Conservation (phyloP, 768 basidiomycete species). For the Epithele typhae region DNA sequence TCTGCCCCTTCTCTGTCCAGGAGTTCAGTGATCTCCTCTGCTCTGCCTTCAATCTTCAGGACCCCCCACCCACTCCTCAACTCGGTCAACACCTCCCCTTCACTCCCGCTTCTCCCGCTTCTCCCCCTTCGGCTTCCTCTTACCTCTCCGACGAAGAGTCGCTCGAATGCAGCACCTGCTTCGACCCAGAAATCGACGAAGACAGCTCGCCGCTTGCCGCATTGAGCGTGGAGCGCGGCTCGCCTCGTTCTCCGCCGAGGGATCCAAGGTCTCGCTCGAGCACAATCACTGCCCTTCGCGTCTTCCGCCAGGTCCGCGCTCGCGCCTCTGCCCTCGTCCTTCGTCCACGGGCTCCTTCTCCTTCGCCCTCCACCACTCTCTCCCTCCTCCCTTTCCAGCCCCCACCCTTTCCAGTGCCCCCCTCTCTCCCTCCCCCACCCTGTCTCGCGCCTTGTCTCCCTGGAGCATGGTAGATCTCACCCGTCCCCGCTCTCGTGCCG, state of each 20-base stretch:
- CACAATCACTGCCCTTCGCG: conserved; percentile 13
- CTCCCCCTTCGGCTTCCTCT: background rate
- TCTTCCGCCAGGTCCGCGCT: conserved; percentile 22
- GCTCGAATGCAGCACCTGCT: conserved; percentile 6
- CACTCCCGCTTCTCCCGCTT: conserved; percentile 7
- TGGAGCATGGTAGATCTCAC: conserved; percentile 12
- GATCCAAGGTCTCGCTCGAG: conserved; percentile 15
- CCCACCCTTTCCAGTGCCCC: conserved; percentile 14
- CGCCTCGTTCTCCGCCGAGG: conserved; percentile 1
- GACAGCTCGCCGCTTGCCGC: background rate
- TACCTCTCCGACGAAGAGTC: background rate
- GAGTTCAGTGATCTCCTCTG: conserved; percentile 26
- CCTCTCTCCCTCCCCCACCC: conserved; percentile 3
- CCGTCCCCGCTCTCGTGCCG: conserved; percentile 8
- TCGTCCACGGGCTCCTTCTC: conserved; percentile 14
- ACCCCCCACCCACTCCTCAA: background rate
- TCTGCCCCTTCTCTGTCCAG: conserved; percentile 18
- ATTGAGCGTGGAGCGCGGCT: conserved; percentile 1
- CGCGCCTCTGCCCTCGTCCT: conserved; percentile 26
- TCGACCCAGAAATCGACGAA: conserved; percentile 14
- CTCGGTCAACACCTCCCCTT: conserved; percentile 7
- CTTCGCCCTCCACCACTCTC: conserved; percentile 5
- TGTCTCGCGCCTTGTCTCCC: conserved; percentile 5
- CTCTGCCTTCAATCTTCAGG: conserved; percentile 21
- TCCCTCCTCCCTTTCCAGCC: conserved; percentile 10